These are phyloP conservation scores for Candida tibetensis DNA, from an alignment of 805 yeast genomes.

Conservation along the genomic window DNA sequence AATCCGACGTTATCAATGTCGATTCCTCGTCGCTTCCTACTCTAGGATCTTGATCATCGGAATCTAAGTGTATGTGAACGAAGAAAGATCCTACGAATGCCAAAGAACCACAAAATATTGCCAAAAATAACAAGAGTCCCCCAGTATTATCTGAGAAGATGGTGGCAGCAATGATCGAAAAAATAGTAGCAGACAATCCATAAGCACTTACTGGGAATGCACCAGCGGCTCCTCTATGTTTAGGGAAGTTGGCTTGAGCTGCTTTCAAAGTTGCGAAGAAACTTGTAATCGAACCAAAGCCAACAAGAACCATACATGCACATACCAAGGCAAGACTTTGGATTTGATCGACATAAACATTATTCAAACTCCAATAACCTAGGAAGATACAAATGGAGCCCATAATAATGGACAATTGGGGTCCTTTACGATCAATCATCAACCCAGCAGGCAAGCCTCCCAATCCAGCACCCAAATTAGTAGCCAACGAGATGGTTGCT, in stretches of 20 bases:
- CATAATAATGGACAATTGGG: constrained; percentile 47
- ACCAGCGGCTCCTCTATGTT: constrained; percentile 67
- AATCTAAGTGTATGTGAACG: constrained; percentile 33
- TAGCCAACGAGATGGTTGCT: constrained; percentile 60
- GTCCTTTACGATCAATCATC: constrained; percentile 60
- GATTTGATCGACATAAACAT: constrained; percentile 41
- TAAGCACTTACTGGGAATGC: constrained; percentile 66
- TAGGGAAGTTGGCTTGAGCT: constrained; percentile 64
- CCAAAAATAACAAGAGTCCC: constrained; percentile 54
- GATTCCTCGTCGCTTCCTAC: constrained; percentile 5
- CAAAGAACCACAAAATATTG: constrained; percentile 48
- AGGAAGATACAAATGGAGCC: constrained; percentile 55
- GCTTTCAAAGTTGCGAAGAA: constrained; percentile 58
- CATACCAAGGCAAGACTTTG: constrained; percentile 43
- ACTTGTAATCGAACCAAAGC: constrained; percentile 64
- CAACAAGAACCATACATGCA: constrained; percentile 50
- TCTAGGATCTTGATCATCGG: background rate
- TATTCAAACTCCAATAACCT: constrained; percentile 53
- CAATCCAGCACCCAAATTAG: constrained; percentile 61
- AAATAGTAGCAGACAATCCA: constrained; percentile 68
- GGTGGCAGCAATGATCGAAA: constrained; percentile 54
- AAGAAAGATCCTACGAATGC: constrained; percentile 47
- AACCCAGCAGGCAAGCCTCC: constrained; percentile 74
- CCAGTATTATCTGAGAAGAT: constrained; percentile 53
- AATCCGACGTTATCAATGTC: background rate